These are phyloP conservation scores for Polytrichum commune DNA, from an alignment of 225 moss, liverwort and hornwort genomes.

Conservation along the genomic window DNA sequence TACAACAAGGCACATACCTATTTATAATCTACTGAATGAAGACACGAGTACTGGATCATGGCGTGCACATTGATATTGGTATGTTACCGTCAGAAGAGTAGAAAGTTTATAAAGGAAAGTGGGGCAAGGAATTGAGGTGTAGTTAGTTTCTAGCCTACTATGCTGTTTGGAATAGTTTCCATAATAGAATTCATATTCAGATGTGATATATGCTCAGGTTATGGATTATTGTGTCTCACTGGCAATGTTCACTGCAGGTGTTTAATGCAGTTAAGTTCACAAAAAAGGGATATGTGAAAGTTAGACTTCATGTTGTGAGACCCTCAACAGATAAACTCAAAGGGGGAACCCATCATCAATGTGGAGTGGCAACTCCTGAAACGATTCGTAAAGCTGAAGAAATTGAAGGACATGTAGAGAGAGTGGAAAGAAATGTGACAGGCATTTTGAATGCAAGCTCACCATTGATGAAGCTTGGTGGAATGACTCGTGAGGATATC, in stretches of 20 bases:
- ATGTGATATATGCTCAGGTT: too few species aligned
- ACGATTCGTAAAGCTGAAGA: constrained; percentile 11
- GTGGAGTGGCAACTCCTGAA: constrained; percentile 17
- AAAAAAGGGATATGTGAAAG: constrained; percentile 50
- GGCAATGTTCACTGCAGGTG: constrained; percentile 24
- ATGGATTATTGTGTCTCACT: too few species aligned
- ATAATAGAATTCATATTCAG: not conserved
- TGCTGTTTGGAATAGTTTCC: too few species aligned
- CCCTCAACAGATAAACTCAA: constrained; percentile 28
- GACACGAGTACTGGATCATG: too few species aligned
- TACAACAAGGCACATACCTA: too few species aligned
- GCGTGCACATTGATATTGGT: too few species aligned
- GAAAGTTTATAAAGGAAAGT: too few species aligned
- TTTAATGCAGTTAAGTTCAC: constrained; percentile 65
- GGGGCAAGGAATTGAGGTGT: too few species aligned
- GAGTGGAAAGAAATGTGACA: constrained; percentile 13
- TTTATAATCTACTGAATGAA: too few species aligned
- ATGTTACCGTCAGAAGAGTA: too few species aligned
- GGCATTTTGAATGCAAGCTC: constrained; percentile 24
- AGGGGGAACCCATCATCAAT: constrained; percentile 15
- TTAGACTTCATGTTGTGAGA: constrained; percentile 32
- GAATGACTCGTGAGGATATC: constrained; percentile 14
- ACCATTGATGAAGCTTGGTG: constrained; percentile 25
- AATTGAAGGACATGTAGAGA: constrained; percentile 13
- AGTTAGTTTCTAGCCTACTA: too few species aligned